These are phyloP conservation scores for Pleurotus pulmonarius DNA, from an alignment of 768 basidiomycete species.

Conservation along the genomic window DNA sequence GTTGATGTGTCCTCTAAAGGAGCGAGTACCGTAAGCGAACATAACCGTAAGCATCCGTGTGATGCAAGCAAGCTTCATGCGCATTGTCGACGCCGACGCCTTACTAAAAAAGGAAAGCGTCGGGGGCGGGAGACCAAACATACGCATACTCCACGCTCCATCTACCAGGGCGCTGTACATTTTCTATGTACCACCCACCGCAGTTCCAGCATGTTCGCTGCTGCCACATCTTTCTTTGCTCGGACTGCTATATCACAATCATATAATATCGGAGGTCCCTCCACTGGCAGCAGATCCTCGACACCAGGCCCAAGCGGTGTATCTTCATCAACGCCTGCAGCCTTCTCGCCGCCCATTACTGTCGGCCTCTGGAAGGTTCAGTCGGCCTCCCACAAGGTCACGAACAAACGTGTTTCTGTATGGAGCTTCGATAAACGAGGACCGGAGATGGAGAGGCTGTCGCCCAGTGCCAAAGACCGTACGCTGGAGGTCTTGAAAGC, in stretches of 20 bases:
- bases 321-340: conserved; percentile 30
- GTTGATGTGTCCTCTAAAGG: too few relatives aligned
- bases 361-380: conserved; percentile 91
- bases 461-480: conserved; percentile 62
- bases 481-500: conserved; percentile 83
- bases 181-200: too few relatives aligned
- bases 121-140: too few relatives aligned
- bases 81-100: too few relatives aligned
- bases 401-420: conserved; percentile 84
- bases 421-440: conserved; percentile 89
- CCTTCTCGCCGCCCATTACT: conserved; percentile 50
- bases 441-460: conserved; percentile 69
- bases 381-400: conserved; percentile 83
- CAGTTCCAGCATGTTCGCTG: conserved; percentile 59
- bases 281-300: conserved; percentile 41
- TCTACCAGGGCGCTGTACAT: too few relatives aligned
- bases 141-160: too few relatives aligned
- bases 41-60: too few relatives aligned
- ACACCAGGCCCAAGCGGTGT: conserved; percentile 37
- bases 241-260: conserved; percentile 79
- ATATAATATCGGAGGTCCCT: conserved; percentile 57
- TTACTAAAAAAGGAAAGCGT: too few relatives aligned
- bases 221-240: conserved; percentile 79
- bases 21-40: too few relatives aligned
- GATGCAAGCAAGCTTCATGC: too few relatives aligned